Evolutionary conservation across 106 monocot species (phyloP), one percentile per base, ranked within the genome.

Genomic region (Apostasia ramifera): DNA sequence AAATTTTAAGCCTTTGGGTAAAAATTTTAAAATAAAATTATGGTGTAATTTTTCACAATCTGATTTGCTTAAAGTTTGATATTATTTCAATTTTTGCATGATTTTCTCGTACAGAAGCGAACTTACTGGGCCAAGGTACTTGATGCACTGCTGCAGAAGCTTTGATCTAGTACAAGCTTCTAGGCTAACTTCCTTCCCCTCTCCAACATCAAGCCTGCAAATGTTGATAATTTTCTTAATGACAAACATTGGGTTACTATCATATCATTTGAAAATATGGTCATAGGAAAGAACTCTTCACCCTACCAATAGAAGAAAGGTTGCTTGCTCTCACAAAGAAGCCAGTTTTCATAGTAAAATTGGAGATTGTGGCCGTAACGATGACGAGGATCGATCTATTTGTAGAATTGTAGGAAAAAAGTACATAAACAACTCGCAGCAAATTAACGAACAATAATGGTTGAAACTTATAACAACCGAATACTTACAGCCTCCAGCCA

Each of bases 231-330:
- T 40, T 53, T 11, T 71, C 4, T 41, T 77, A 8, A 71, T 46
- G 37, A 52, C 62, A 61, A 69, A 44, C 13, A 58, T 61, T 2
- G 0, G 37, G 41, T 57, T 13, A 53, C 59, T 53, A 60, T 58
- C 51, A 8, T 1, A 60, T 39, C 57, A 6, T 14, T 46, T 43
- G 8, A 4, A 12, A 1, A 41, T 0, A 7, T 2, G 46, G 47
- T 1, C 3, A 47, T 38, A 42, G 4, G 45, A 55, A 54, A 2
- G 51, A 44, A 40, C 63, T 46, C 41, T 26, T 38, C 4, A 38
- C 57, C 66, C 66, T 78, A 95, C 97, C 93, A 99, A 75, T 99
- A 99, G 77, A 93, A 99, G 81, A 99, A 99, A 6, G 98, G 98
- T 59, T 99, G 93, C 61, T 70, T 87, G 82, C 93, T 93, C 75